Evolutionary conservation across 2,329 filamentous ascomycete genomes (phyloP), one percentile per base, ranked within the genome.

Genomic region (Clarireedia sp.): DNA sequence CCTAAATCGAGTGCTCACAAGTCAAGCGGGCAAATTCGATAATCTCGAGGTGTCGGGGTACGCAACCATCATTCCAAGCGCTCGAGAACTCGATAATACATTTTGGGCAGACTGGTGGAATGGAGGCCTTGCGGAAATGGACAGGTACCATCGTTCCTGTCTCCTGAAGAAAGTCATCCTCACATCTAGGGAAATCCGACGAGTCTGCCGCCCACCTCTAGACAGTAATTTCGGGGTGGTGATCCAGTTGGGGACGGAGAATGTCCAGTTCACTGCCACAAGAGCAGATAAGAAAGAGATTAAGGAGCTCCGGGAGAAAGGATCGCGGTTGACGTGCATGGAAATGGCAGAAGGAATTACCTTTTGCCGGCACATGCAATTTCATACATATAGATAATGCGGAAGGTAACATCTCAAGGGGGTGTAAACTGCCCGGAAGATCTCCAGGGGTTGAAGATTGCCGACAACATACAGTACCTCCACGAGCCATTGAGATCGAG

Each of bases 381-480:
- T 36, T 47, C 36, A 48, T 19, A 33, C 14, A 26, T 40, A 36
- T 48, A 21, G 19, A 37, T 33, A 51, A 51, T 29, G 19, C 23
- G 38, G 26, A 51, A 51, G 49, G 26, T 45, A 29, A 33, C 26
- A 21, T 51, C n/a, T 5, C 9, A 26, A 10, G 43, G 14, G 12
- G 37, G n/a, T 38, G 33, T 45, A 45, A 43, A 51, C 37, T 48
- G 43, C 19, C 51, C 51, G 51, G 33, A 4, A 21, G 51, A 53
- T 53, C 43, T 6, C 21, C 51, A 48, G 33, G 51, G 51, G 43
- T 40, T 17, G 9, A 38, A 53, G 43, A 53, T 53, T 48, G 51
- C 43, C 51, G 51, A 53, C 26, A 37, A 47, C 3, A 19, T 41
- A 41, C 38, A 19, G 7, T 19, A 33, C 9, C 29, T 33, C 29